Evolutionary conservation across 2,329 filamentous ascomycete genomes (phyloP).

Genomic region (Apiospora phragmitis): DNA sequence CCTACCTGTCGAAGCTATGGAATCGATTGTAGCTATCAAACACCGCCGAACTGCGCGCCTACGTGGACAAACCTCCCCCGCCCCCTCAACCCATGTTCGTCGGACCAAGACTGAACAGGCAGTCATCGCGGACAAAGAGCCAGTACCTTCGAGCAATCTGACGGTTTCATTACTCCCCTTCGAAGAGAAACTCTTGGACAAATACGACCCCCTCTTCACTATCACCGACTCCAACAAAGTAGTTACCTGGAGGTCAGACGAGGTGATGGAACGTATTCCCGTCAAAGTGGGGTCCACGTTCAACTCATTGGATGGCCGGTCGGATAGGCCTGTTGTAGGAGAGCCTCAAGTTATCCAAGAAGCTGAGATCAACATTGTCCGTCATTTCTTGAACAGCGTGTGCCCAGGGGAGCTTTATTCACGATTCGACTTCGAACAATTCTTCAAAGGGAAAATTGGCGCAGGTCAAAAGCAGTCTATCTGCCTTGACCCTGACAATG

Average conservation of each 20-base stretch:
- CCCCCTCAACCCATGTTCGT: neutral
- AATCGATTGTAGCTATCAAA: constrained; percentile 30
- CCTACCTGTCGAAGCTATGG: constrained; percentile 27
- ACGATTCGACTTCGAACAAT: constrained; percentile 35
- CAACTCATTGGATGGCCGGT: neutral
- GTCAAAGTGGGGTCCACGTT: constrained; percentile 17
- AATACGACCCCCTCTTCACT: constrained; percentile 29
- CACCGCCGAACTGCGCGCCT: constrained; percentile 19
- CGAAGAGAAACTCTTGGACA: constrained; percentile 28
- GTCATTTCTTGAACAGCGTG: constrained; percentile 33
- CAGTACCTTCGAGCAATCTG: neutral
- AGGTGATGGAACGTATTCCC: constrained; percentile 27
- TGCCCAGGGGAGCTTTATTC: constrained; percentile 33
- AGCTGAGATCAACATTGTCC: constrained; percentile 32
- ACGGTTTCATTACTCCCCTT: constrained; percentile 32
- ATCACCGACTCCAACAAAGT: constrained; percentile 28
- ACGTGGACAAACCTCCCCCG: neutral
- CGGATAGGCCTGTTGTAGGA: neutral
- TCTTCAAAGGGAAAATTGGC: constrained; percentile 32
- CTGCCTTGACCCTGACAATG: constrained; percentile 33
- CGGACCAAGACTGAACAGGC: neutral
- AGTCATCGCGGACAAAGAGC: neutral
- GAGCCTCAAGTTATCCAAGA: constrained; percentile 26
- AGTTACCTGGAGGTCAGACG: constrained; percentile 30
- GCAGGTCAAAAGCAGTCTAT: constrained; percentile 31